Base-by-base conservation (phyloP, 129 eudicot species). In the Erigeron canadensis region DNA sequence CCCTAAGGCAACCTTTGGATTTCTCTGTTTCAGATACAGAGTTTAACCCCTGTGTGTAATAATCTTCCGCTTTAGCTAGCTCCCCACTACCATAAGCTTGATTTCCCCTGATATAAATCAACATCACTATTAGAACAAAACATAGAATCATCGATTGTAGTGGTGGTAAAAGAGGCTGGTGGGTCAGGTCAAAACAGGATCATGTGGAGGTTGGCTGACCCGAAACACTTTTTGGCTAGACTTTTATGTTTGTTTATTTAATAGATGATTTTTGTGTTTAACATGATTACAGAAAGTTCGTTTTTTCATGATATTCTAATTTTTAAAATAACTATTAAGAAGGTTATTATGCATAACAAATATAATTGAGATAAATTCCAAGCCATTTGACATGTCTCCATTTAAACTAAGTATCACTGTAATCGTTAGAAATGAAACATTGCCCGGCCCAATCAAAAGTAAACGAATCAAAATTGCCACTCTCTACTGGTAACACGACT, bases 21-120 rank as follows among this genome's bases (percentile, higher is more conserved):
- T 83, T 67, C 80, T 95, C 99, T 40, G 61, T 84, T 86, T 81
- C 75, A 64, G 97, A 81, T 62, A 95, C 86, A 46, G 94, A 86
- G 50, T 83, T 88, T 74, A 95, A 77, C 70, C 99, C 99, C 55
- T 88, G 87, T 46, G 97, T 84, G 75, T 95, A 95, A 72, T 71
- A 95, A 21, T 90, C 96, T 73, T 90, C 99, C 43, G 99, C 99
- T 85, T 84, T 95, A 38, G 77, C 76, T 7, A 90, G 72, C 70
- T 95, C 93, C 57, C 96, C 96, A 61, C 16, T 86, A 28, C 86
- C 84, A 79, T 95, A 95, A 15, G 97, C 99, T 86, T 90, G 97
- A 77, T 90, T 95, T 34, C 99, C 99, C 96, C 99, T 95, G 63
- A 71, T 28, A 44, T 64, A 66, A 76, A 48, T 58, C 72, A 69